Percentiles rank a stretch among this genome's conserved stretches.
Evolutionary conservation across 768 basidiomycete genomes (phyloP).

Genomic region (Phaffia tasmanica): DNA sequence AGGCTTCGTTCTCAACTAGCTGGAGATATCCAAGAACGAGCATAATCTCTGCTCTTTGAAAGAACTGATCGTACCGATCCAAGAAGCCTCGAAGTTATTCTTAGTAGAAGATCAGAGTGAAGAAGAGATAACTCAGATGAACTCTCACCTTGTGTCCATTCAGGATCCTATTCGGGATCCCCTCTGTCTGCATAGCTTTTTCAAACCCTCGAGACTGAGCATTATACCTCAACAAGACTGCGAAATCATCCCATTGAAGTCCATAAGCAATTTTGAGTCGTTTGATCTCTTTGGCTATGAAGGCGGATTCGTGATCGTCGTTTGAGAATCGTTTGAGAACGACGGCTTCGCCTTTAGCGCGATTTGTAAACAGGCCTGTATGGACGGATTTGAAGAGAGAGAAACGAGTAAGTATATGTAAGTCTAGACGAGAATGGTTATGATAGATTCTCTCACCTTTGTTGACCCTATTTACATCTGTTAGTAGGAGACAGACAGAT

Average conservation of each 20-base stretch:
- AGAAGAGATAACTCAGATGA: not conserved
- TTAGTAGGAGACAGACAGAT: not conserved
- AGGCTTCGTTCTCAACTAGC: too few species aligned
- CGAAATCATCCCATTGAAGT: constrained; percentile 65
- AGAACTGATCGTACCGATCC: constrained; percentile 44
- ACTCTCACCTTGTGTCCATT: constrained; percentile 47
- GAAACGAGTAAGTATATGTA: too few species aligned
- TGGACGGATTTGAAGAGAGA: too few species aligned
- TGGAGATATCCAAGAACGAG: too few species aligned
- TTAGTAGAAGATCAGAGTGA: constrained; percentile 1
- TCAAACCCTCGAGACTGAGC: constrained; percentile 67
- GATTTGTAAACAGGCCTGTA: constrained; percentile 50
- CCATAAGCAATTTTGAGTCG: constrained; percentile 60
- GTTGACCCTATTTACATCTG: constrained; percentile 62
- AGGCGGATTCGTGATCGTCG: constrained; percentile 56
- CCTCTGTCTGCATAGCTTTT: constrained; percentile 59
- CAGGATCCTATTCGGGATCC: constrained; percentile 64
- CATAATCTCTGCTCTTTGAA: constrained; percentile 49
- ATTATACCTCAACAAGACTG: constrained; percentile 61
- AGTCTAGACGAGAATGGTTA: too few species aligned
- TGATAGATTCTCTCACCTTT: constrained; percentile 41
- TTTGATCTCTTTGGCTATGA: constrained; percentile 68
- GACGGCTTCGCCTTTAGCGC: constrained; percentile 53
- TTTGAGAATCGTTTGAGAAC: constrained; percentile 41
- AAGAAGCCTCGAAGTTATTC: constrained; percentile 6